Conservation (phyloP, 176 grass and related monocot species). For the Ampelocalamus luodianensis region DNA sequence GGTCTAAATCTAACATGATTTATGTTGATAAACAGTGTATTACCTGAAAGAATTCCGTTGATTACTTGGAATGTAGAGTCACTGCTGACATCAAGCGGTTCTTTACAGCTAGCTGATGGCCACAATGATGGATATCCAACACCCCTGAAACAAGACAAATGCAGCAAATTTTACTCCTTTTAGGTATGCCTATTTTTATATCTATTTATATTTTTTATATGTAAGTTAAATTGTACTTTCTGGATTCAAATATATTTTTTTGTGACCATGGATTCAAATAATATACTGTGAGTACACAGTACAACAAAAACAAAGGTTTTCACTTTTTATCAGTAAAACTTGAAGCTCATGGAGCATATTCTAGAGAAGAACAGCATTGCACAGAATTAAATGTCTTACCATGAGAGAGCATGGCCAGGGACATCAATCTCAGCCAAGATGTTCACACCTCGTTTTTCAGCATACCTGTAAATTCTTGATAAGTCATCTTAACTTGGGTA, state of each 20-base stretch:
- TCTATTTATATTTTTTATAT: background rate
- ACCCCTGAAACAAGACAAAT: constrained; percentile 62
- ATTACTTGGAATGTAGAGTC: constrained; percentile 88
- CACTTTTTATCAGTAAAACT: background rate
- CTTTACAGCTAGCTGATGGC: constrained; percentile 73
- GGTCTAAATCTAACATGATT: constrained; percentile 29
- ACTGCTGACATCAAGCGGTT: constrained; percentile 89
- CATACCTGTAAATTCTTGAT: constrained; percentile 72
- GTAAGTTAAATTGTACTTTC: constrained; percentile 2
- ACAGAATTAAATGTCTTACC: constrained; percentile 52
- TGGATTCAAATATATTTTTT: background rate
- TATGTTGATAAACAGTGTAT: constrained; percentile 2
- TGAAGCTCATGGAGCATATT: background rate
- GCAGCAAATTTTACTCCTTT: background rate
- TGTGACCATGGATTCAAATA: background rate
- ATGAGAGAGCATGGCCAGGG: constrained; percentile 88
- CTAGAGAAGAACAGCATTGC: background rate
- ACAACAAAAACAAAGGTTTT: background rate
- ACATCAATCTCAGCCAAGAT: constrained; percentile 97
- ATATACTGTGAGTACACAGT: background rate
- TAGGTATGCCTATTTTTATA: background rate
- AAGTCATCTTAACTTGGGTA: constrained; percentile 16
- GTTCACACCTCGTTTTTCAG: constrained; percentile 85
- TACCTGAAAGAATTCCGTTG: constrained; percentile 92
- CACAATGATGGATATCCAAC: constrained; percentile 82